Percentiles rank a stretch among this genome's conserved stretches.
phyloP scores from a whole-genome alignment of 805 yeast genomes.

The Yamadazyma philogaea region DNA sequence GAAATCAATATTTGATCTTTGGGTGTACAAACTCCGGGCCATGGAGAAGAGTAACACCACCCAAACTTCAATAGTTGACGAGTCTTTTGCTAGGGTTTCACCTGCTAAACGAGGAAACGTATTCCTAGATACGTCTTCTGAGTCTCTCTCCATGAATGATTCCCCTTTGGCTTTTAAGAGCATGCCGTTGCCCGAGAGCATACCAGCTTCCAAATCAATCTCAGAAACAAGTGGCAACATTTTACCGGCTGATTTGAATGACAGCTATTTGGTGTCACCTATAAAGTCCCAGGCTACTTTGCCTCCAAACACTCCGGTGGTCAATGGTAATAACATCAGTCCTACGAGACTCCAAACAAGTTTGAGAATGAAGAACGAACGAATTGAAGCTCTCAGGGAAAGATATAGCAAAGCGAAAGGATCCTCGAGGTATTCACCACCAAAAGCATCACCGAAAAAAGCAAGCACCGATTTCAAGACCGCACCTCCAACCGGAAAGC shows the following conservation, averaged over 20 bases:
- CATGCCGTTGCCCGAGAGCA: neutral
- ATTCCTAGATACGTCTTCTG: conserved; percentile 15
- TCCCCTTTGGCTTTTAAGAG: conserved; percentile 31
- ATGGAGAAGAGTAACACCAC: neutral
- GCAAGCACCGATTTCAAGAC: neutral
- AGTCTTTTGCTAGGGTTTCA: neutral
- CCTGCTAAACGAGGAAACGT: conserved; percentile 9
- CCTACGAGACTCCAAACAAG: conserved; percentile 40
- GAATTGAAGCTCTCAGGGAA: conserved; percentile 31
- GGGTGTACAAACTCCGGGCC: conserved; percentile 27
- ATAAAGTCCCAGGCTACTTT: conserved; percentile 23
- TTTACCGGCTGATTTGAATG: conserved; percentile 6
- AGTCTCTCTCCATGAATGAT: conserved; percentile 22
- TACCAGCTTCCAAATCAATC: conserved; percentile 5
- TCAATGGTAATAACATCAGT: conserved; percentile 22
- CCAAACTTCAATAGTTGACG: conserved; percentile 4
- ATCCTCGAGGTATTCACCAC: conserved; percentile 1
- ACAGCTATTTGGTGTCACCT: conserved; percentile 34
- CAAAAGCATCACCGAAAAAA: conserved; percentile 4
- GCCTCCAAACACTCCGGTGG: conserved; percentile 21
- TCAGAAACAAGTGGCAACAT: neutral
- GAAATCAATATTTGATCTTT: conserved; percentile 34
- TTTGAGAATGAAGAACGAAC: conserved; percentile 30
- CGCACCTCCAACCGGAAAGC: conserved; percentile 1
- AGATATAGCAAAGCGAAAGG: conserved; percentile 27